Evolutionary conservation across 371 early-diverging fungal genomes (phyloP).

Genomic region (Mucor saturninus): DNA sequence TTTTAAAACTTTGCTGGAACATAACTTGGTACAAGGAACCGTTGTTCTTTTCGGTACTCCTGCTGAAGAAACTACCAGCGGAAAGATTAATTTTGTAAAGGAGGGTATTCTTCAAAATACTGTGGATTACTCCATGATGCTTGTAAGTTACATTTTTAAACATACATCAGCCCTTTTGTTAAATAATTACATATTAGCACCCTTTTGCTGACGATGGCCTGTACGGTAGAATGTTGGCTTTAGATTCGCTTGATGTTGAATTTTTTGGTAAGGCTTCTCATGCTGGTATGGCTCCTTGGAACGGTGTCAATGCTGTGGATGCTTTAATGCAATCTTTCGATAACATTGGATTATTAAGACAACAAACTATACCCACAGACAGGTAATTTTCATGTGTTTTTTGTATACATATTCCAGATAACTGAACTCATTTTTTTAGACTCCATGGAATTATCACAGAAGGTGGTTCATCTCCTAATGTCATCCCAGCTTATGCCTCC

Average conservation of each 20-base stretch:
- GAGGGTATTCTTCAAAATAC: constrained; percentile 61
- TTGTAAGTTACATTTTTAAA: constrained; percentile 21
- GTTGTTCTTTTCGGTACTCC: constrained; percentile 83
- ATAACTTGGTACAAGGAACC: constrained; percentile 55
- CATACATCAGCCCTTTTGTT: no score
- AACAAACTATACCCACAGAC: constrained; percentile 67
- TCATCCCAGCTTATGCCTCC: constrained; percentile 66
- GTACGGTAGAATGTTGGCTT: constrained; percentile 44
- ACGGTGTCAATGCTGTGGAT: constrained; percentile 80
- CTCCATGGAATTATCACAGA: constrained; percentile 14
- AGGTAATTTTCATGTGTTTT: constrained; percentile 30
- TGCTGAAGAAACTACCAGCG: constrained; percentile 76
- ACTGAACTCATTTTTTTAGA: neutral
- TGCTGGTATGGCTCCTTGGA: constrained; percentile 61
- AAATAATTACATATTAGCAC: constrained; percentile 23
- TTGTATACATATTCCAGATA: neutral
- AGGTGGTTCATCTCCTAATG: constrained; percentile 30
- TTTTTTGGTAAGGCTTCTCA: constrained; percentile 71
- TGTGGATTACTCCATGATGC: constrained; percentile 77
- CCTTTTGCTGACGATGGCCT: constrained; percentile 39
- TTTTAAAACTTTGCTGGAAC: constrained; percentile 58
- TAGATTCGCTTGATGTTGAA: constrained; percentile 54
- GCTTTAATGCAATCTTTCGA: constrained; percentile 66
- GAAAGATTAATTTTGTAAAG: constrained; percentile 75
- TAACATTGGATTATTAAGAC: constrained; percentile 69